These are phyloP conservation scores for Trypanosoma congolense DNA, from an alignment of 208 protist species.

Conservation along the genomic window DNA sequence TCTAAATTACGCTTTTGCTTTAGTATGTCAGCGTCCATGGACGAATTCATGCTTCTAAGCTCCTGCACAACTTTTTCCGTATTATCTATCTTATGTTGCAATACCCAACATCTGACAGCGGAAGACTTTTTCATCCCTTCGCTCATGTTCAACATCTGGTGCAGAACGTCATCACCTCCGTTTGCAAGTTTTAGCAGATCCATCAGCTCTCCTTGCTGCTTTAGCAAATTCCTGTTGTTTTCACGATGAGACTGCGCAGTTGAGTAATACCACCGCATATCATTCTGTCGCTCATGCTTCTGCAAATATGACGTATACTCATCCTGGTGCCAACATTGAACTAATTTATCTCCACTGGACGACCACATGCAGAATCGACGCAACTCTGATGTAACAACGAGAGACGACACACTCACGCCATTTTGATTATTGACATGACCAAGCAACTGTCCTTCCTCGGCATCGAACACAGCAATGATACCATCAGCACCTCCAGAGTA, in stretches of 20 bases:
- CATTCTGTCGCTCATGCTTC: constrained; percentile 54
- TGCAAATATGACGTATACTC: constrained; percentile 64
- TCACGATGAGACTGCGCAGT: constrained; percentile 57
- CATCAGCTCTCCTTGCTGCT: constrained; percentile 56
- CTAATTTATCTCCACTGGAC: constrained; percentile 44
- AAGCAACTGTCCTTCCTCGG: constrained; percentile 38
- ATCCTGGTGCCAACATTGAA: constrained; percentile 88
- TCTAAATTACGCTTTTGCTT: constrained; percentile 33
- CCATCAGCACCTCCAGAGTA: constrained; percentile 74
- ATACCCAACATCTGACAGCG: constrained; percentile 11
- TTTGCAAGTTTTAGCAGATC: constrained; percentile 57
- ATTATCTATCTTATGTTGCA: constrained; percentile 13
- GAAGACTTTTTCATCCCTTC: constrained; percentile 20
- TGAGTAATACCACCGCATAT: constrained; percentile 84
- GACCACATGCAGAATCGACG: constrained; percentile 81
- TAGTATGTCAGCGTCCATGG: constrained; percentile 31
- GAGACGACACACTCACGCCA: constrained; percentile 38
- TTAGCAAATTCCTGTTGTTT: constrained; percentile 53
- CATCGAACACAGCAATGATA: constrained; percentile 58
- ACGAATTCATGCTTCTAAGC: constrained; percentile 29
- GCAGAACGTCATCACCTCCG: constrained; percentile 46
- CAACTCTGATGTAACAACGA: constrained; percentile 53
- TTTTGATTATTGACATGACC: constrained; percentile 53
- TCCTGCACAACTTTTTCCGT: constrained; percentile 22
- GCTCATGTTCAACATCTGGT: constrained; percentile 8